A percentile compares a stretch with the other conserved stretches of the same genome.
Evolutionary conservation across 371 early-diverging fungal species (phyloP).

Genomic region (Nematocida sp.): DNA sequence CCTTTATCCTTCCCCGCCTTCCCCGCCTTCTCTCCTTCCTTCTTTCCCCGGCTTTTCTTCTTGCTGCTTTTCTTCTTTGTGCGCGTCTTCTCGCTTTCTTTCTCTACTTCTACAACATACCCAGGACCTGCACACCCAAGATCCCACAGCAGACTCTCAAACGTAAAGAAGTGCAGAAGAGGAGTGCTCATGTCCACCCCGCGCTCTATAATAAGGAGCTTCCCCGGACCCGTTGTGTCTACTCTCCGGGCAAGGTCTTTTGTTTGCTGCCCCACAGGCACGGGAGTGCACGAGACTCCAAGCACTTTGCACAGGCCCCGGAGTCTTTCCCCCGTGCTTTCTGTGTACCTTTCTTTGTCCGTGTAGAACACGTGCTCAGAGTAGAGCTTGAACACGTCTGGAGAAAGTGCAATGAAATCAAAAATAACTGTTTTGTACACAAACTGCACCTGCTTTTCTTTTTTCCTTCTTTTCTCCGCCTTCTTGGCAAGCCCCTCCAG

Average conservation of each 20-base stretch:
- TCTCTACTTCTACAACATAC: constrained; percentile 27
- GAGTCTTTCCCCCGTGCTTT: constrained; percentile 1
- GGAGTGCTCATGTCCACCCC: constrained; percentile 61
- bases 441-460: constrained; percentile 12
- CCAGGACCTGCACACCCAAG: constrained; percentile 45
- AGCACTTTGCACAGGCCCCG: constrained; percentile 6
- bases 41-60: background rate
- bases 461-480: constrained; percentile 33
- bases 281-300: constrained; percentile 4
- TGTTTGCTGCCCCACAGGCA: constrained; percentile 23
- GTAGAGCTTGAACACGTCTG: constrained; percentile 29
- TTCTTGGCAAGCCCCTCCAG: constrained; percentile 10
- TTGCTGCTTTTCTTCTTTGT: background rate
- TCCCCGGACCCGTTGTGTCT: constrained; percentile 14
- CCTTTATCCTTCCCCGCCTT: background rate
- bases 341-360: background rate
- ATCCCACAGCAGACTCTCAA: constrained; percentile 57
- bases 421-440: constrained; percentile 25
- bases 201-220: constrained; percentile 59
- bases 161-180: constrained; percentile 62
- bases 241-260: constrained; percentile 7
- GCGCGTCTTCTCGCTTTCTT: background rate
- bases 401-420: constrained; percentile 30
- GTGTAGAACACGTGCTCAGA: constrained; percentile 7
- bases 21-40: constrained; percentile 10